These are phyloP conservation scores for Dothideomycetes sp. DNA, from an alignment of 2,329 filamentous ascomycete species.

Conservation along the genomic window DNA sequence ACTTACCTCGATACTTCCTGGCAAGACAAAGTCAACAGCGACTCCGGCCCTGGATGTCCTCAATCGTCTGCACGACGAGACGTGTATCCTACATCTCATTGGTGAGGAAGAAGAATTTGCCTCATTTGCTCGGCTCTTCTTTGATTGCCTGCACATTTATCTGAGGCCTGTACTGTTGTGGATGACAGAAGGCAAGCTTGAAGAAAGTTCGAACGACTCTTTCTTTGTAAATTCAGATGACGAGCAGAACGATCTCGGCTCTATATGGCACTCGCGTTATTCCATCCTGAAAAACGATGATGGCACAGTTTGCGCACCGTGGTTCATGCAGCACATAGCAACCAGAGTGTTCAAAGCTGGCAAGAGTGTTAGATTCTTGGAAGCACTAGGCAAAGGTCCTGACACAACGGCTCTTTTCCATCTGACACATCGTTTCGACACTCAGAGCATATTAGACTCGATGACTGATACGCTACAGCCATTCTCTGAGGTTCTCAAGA, in stretches of 20 bases:
- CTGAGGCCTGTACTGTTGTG: slow-evolving; percentile 69
- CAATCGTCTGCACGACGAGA: slow-evolving; percentile 65
- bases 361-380: slow-evolving; percentile 80
- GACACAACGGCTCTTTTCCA: neutral
- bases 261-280: slow-evolving; percentile 70
- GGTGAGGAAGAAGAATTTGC: slow-evolving; percentile 54
- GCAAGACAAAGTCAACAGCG: slow-evolving; percentile 39
- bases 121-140: slow-evolving; percentile 61
- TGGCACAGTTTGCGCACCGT: slow-evolving; percentile 58
- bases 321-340: slow-evolving; percentile 62
- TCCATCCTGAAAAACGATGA: slow-evolving; percentile 52
- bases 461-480: slow-evolving; percentile 32
- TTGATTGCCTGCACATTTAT: slow-evolving; percentile 75
- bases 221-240: slow-evolving; percentile 65
- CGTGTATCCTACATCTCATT: slow-evolving; percentile 59
- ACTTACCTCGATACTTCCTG: slow-evolving; percentile 54
- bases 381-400: slow-evolving; percentile 49
- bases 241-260: slow-evolving; percentile 49
- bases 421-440: neutral
- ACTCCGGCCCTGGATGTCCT: slow-evolving; percentile 60
- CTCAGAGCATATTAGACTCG: neutral
- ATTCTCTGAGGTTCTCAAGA: slow-evolving; percentile 65
- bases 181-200: slow-evolving; percentile 72
- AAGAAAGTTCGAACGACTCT: slow-evolving; percentile 45
- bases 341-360: slow-evolving; percentile 74